Evolutionary conservation across 78 protist species (phyloP).

Genomic region (Dictyostelium intermedium): DNA sequence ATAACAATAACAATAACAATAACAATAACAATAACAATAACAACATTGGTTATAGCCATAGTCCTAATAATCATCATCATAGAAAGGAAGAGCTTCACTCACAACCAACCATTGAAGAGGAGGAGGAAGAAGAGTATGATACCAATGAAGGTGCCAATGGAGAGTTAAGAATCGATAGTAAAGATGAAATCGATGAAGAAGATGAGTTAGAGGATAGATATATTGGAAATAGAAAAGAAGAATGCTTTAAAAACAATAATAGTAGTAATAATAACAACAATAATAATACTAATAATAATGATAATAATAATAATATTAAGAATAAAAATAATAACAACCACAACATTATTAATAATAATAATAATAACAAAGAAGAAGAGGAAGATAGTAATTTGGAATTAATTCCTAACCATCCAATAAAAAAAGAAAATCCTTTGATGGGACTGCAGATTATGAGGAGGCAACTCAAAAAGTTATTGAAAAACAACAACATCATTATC

Average conservation of each 20-base stretch:
- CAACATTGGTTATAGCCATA: too few species aligned
- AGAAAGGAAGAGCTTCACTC: not conserved
- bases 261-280: not conserved
- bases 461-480: not conserved
- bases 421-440: not conserved
- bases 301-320: not conserved
- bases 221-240: not conserved
- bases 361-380: not conserved
- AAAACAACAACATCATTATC: not conserved
- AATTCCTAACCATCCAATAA: not conserved
- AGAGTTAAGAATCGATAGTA: not conserved
- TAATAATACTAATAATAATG: not conserved
- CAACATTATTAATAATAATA: too few species aligned
- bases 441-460: not conserved
- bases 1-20: not conserved
- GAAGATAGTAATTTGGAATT: not conserved
- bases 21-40: not conserved
- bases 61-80: not conserved
- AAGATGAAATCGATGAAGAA: not conserved
- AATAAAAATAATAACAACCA: not conserved
- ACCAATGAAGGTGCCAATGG: not conserved
- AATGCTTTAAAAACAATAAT: not conserved
- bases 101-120: not conserved
- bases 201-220: not conserved
- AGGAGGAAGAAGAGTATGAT: not conserved